A percentile compares a stretch with the other conserved stretches of the same genome.
These are phyloP conservation scores for Aspergillus clavatus DNA, from an alignment of 2,329 filamentous ascomycete species.

Conservation along the genomic window DNA sequence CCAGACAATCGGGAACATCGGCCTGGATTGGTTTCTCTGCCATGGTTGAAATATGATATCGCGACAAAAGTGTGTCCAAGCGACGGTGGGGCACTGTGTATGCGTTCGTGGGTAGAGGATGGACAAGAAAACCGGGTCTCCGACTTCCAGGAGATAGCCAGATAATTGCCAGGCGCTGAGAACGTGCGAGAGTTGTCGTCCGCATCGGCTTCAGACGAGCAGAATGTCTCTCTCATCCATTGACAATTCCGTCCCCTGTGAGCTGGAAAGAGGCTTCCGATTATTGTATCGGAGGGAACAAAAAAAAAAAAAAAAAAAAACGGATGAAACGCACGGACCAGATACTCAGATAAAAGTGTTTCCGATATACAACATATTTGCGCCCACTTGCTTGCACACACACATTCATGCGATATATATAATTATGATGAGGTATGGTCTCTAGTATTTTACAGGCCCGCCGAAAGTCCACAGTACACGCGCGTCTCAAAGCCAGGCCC, in stretches of 20 bases:
- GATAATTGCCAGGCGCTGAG: neutral
- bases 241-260: neutral
- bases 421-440: neutral
- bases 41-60: constrained; percentile 13
- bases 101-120: neutral
- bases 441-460: neutral
- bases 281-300: too few relatives aligned
- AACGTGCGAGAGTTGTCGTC: neutral
- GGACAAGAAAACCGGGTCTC: neutral
- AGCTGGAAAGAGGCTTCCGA: too few relatives aligned
- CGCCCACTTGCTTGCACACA: neutral
- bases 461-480: neutral
- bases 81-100: constrained; percentile 3
- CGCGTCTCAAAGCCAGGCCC: constrained; percentile 43
- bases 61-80: neutral
- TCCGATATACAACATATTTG: too few relatives aligned
- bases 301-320: constrained; percentile 1
- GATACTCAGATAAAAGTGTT: too few relatives aligned
- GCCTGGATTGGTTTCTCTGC: constrained; percentile 13
- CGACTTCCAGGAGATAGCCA: neutral
- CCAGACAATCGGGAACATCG: constrained; percentile 16
- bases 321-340: neutral
- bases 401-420: neutral
- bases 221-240: neutral
- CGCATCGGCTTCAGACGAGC: neutral